Conservation (phyloP, 345 rosid genomes). For the Cardiospermum halicacabum region DNA sequence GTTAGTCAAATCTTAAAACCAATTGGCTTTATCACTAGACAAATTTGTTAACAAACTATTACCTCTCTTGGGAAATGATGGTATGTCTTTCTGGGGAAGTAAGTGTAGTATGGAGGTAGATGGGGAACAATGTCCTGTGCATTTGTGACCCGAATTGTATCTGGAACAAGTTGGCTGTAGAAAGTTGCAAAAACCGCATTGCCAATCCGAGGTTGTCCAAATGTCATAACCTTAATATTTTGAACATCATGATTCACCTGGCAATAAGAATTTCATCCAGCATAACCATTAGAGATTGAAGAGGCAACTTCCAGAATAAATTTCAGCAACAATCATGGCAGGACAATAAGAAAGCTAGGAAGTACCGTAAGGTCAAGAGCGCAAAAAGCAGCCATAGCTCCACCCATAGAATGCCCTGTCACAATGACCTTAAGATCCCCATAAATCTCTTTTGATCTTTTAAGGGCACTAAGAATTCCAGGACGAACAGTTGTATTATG, state of each 20-base stretch:
- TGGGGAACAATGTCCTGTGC: constrained; percentile 91
- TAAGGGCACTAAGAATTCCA: constrained; percentile 60
- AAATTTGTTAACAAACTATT: constrained; percentile 7
- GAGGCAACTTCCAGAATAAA: constrained; percentile 1
- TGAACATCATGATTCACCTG: constrained; percentile 68
- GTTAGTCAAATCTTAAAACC: background rate
- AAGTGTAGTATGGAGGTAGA: constrained; percentile 72
- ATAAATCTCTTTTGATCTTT: constrained; percentile 48
- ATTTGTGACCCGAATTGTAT: constrained; percentile 70
- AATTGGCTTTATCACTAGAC: background rate
- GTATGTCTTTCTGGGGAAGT: constrained; percentile 82
- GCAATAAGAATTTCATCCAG: constrained; percentile 10
- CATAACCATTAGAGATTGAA: background rate
- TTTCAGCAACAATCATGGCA: background rate
- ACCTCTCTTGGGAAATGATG: constrained; percentile 99
- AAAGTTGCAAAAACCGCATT: constrained; percentile 79
- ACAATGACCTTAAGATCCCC: constrained; percentile 68
- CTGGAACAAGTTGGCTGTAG: constrained; percentile 62
- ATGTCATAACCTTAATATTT: constrained; percentile 72
- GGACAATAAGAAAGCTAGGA: background rate
- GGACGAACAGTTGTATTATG: constrained; percentile 90
- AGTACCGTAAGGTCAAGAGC: constrained; percentile 79
- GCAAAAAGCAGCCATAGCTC: constrained; percentile 89
- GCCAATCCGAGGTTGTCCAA: constrained; percentile 97
- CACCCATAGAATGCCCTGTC: constrained; percentile 99